phyloP scores from a whole-genome alignment of 768 basidiomycete species.

The Cystobasidium tubakii region DNA sequence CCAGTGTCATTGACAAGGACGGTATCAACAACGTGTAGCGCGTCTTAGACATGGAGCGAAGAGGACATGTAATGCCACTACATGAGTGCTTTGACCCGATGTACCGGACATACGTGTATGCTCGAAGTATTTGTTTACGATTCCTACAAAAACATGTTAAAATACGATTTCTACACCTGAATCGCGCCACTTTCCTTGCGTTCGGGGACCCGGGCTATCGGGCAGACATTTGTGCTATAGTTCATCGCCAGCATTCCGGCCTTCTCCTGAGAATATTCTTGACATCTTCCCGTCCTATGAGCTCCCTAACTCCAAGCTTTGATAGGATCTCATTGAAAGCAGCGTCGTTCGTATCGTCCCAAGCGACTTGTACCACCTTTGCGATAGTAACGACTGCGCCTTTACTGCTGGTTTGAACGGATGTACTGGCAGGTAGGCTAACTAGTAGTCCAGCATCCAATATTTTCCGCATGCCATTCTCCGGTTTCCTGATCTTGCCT shows the following conservation, averaged over 20 bases:
- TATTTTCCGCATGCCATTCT: slow-evolving; percentile 70
- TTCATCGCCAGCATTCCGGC: slow-evolving; percentile 46
- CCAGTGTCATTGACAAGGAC: slow-evolving; percentile 23
- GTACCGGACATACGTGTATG: too few species aligned
- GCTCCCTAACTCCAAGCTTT: slow-evolving; percentile 59
- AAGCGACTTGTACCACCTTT: slow-evolving; percentile 54
- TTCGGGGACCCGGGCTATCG: slow-evolving; percentile 27
- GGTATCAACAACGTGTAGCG: too few species aligned
- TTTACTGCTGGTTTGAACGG: background rate
- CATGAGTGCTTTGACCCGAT: too few species aligned
- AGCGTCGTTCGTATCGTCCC: slow-evolving; percentile 52
- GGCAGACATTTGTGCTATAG: background rate
- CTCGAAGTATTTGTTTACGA: slow-evolving; percentile 46
- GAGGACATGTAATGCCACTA: too few species aligned
- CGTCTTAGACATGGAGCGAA: too few species aligned
- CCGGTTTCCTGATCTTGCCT: slow-evolving; percentile 55
- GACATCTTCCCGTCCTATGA: slow-evolving; percentile 59
- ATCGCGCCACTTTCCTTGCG: too few species aligned
- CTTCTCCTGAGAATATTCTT: slow-evolving; percentile 44
- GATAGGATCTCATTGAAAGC: slow-evolving; percentile 51
- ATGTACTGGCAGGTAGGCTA: slow-evolving; percentile 56
- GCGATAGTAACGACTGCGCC: slow-evolving; percentile 50
- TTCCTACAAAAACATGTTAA: slow-evolving; percentile 44
- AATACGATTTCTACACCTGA: slow-evolving; percentile 24
- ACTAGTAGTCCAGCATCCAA: slow-evolving; percentile 66